Evolutionary conservation across 2,329 filamentous ascomycete genomes (phyloP).

Genomic region (Hypoxylon sp.): DNA sequence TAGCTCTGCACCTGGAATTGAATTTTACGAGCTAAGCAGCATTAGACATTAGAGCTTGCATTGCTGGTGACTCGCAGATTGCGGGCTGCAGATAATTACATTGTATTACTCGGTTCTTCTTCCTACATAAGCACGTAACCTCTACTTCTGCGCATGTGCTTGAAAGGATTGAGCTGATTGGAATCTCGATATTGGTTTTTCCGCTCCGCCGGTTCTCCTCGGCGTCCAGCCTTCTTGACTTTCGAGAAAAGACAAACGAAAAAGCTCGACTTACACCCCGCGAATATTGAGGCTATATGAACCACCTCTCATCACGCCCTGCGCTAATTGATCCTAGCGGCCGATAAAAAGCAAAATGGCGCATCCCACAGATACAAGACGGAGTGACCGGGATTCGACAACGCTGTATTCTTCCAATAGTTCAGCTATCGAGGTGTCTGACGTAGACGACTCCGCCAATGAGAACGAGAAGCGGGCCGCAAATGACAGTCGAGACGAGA

Average conservation of each 20-base stretch:
- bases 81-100: neutral
- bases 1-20: slow-evolving; percentile 27
- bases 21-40: slow-evolving; percentile 19
- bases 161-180: slow-evolving; percentile 20
- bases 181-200: slow-evolving; percentile 22
- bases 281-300: slow-evolving; percentile 14
- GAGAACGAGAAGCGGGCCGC: slow-evolving; percentile 41
- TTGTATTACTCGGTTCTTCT: slow-evolving; percentile 10
- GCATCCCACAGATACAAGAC: slow-evolving; percentile 45
- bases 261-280: neutral
- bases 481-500: slow-evolving; percentile 46
- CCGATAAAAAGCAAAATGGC: slow-evolving; percentile 50
- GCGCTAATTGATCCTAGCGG: slow-evolving; percentile 8
- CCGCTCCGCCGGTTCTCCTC: slow-evolving; percentile 10
- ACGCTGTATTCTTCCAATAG: slow-evolving; percentile 40
- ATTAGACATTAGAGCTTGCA: neutral
- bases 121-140: slow-evolving; percentile 23
- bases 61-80: neutral
- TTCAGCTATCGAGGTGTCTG: slow-evolving; percentile 47
- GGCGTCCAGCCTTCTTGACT: neutral
- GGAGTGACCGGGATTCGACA: slow-evolving; percentile 32
- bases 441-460: slow-evolving; percentile 54
- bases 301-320: slow-evolving; percentile 21
- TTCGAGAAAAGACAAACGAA: neutral
- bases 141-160: slow-evolving; percentile 14